A percentile compares a stretch with the other conserved stretches of the same genome.
phyloP scores from a whole-genome alignment of 768 basidiomycete genomes.

The Collybiopsis confluens region DNA sequence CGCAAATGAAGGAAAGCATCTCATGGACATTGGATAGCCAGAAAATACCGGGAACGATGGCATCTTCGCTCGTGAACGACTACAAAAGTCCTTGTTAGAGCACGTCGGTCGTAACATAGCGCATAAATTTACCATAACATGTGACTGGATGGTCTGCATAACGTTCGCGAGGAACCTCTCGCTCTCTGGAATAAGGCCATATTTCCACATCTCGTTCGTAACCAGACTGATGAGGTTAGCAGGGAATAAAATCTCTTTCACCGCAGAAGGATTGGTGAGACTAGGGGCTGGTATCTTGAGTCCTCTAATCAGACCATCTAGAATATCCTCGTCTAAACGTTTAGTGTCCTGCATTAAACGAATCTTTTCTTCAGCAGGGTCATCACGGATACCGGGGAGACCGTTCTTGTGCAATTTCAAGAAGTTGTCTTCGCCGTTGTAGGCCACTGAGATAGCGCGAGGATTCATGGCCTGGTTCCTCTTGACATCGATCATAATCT shows the following conservation, averaged over 20 bases:
- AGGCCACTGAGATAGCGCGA: slow-evolving; percentile 85
- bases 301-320: slow-evolving; percentile 84
- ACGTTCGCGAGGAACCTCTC: slow-evolving; percentile 98
- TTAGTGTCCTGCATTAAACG: slow-evolving; percentile 87
- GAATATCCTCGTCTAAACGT: slow-evolving; percentile 88
- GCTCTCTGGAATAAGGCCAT: slow-evolving; percentile 93
- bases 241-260: slow-evolving; percentile 98
- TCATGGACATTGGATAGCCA: slow-evolving; percentile 99
- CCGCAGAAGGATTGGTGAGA: slow-evolving; percentile 84
- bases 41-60: slow-evolving; percentile 94
- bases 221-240: slow-evolving; percentile 96
- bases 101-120: not conserved
- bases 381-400: slow-evolving; percentile 66
- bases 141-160: slow-evolving; percentile 95
- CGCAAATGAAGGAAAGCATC: slow-evolving; percentile 97
- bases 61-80: slow-evolving; percentile 92
- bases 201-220: slow-evolving; percentile 99
- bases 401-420: slow-evolving; percentile 64
- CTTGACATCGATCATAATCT: slow-evolving; percentile 71
- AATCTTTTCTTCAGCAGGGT: slow-evolving; percentile 94
- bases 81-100: slow-evolving; percentile 24
- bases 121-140: slow-evolving; percentile 82
- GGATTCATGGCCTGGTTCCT: slow-evolving; percentile 68
- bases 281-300: slow-evolving; percentile 92
- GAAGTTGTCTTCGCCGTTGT: slow-evolving; percentile 74